These are phyloP conservation scores for Trypanosoma lewisi DNA, from an alignment of 208 protist genomes.

Conservation along the genomic window DNA sequence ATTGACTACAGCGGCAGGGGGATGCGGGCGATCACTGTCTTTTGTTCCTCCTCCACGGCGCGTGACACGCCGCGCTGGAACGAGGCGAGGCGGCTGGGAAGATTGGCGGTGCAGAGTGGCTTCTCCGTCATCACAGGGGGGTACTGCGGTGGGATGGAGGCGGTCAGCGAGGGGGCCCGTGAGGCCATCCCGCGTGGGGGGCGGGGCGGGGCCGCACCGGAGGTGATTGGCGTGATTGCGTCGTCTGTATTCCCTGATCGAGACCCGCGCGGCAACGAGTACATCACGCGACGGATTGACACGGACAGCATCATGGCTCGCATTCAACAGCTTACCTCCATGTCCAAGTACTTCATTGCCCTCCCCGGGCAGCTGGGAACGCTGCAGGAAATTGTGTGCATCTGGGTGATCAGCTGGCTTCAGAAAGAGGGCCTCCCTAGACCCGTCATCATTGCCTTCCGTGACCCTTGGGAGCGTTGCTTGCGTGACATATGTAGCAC, in stretches of 20 bases:
- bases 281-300: slow-evolving; percentile 47
- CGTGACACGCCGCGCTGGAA: slow-evolving; percentile 39
- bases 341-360: slow-evolving; percentile 59
- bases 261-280: slow-evolving; percentile 45
- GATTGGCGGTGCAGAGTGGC: slow-evolving; percentile 36
- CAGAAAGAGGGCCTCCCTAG: slow-evolving; percentile 25
- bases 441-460: slow-evolving; percentile 66
- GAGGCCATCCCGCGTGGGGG: slow-evolving; percentile 22
- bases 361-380: slow-evolving; percentile 66
- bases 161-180: slow-evolving; percentile 59
- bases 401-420: slow-evolving; percentile 52
- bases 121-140: slow-evolving; percentile 65
- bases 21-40: slow-evolving; percentile 49
- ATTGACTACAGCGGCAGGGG: no score
- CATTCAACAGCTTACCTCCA: slow-evolving; percentile 57
- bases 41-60: slow-evolving; percentile 62
- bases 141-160: slow-evolving; percentile 80
- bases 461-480: slow-evolving; percentile 68
- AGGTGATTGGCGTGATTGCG: slow-evolving; percentile 62
- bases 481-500: slow-evolving; percentile 34
- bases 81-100: slow-evolving; percentile 47
- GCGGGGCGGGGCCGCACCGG: slow-evolving; percentile 15
- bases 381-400: slow-evolving; percentile 59
- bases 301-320: slow-evolving; percentile 50
- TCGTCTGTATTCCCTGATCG: slow-evolving; percentile 55